Percentiles rank a stretch among this genome's conserved stretches.
These are phyloP conservation scores for Porodaedalea pini DNA, from an alignment of 1,284 basidiomycete species.

Conservation along the genomic window DNA sequence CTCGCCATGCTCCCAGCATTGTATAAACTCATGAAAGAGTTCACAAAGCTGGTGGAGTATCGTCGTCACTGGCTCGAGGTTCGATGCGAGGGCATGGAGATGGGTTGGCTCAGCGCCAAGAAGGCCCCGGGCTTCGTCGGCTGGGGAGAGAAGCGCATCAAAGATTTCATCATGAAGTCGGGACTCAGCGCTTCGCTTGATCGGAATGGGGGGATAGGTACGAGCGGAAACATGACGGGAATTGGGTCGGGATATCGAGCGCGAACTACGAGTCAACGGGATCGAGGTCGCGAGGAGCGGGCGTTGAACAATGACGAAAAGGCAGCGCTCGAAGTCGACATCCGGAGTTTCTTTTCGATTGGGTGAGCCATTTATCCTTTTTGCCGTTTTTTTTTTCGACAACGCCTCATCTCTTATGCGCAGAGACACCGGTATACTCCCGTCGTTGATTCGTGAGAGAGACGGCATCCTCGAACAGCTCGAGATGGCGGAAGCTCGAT, in stretches of 20 bases:
- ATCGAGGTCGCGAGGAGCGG: conserved; percentile 29
- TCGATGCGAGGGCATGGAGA: conserved; percentile 63
- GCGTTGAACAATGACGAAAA: conserved; percentile 43
- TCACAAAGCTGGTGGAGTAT: conserved; percentile 52
- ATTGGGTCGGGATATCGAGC: conserved; percentile 18
- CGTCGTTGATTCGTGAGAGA: conserved; percentile 64
- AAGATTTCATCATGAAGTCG: conserved; percentile 60
- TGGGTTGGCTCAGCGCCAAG: conserved; percentile 67
- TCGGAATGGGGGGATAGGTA: conserved; percentile 19
- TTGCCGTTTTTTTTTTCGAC: conserved; percentile 2
- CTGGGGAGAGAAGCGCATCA: conserved; percentile 70
- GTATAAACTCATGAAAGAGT: conserved; percentile 62
- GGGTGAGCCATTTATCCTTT: conserved; percentile 45
- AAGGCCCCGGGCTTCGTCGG: conserved; percentile 58
- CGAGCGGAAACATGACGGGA: conserved; percentile 17
- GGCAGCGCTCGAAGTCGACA: conserved; percentile 52
- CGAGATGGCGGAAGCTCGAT: conserved; percentile 73
- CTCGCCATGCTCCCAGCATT: conserved; percentile 63
- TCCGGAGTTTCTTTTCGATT: conserved; percentile 71
- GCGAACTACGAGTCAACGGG: conserved; percentile 6
- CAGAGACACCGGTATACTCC: conserved; percentile 67
- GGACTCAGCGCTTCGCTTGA: conserved; percentile 60
- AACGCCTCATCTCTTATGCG: conserved; percentile 15
- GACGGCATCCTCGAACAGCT: conserved; percentile 71
- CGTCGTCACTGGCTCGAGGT: conserved; percentile 57